Evolutionary conservation across 116 monocot species (phyloP).

Genomic region (Dioscorea cayenensis): DNA sequence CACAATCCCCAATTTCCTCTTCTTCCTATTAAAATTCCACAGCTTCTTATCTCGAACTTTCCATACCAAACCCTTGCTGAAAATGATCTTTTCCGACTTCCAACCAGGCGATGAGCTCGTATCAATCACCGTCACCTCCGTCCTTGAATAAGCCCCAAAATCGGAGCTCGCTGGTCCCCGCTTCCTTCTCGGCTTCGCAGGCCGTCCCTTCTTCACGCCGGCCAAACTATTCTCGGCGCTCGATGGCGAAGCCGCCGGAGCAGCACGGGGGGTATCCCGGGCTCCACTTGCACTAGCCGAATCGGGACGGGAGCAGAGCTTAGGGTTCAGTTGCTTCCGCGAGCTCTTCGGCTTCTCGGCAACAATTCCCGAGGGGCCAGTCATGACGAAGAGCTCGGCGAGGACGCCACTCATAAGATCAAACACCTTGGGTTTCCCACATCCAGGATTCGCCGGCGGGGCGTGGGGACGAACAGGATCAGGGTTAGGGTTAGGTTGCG

Average conservation of each 20-base stretch:
- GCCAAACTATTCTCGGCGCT: slow-evolving; percentile 29
- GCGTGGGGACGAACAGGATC: not conserved
- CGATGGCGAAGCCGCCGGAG: slow-evolving; percentile 13
- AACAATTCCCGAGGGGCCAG: not conserved
- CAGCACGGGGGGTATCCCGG: slow-evolving; percentile 1
- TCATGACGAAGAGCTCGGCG: slow-evolving; percentile 82
- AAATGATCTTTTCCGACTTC: slow-evolving; percentile 68
- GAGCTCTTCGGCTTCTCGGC: slow-evolving; percentile 11
- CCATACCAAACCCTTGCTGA: slow-evolving; percentile 69
- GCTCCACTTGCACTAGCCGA: slow-evolving; percentile 11
- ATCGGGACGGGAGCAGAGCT: slow-evolving; percentile 15
- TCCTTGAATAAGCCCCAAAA: slow-evolving; percentile 27
- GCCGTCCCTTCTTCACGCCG: slow-evolving; percentile 31
- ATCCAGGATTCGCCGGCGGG: not conserved
- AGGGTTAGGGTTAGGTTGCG: slow-evolving; percentile 27
- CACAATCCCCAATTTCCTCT: slow-evolving; percentile 36
- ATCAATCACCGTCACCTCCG: slow-evolving; percentile 84
- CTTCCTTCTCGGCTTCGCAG: slow-evolving; percentile 19
- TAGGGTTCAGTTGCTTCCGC: slow-evolving; percentile 80
- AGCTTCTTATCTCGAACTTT: slow-evolving; percentile 68
- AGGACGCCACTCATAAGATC: slow-evolving; percentile 40
- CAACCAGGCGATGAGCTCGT: slow-evolving; percentile 59
- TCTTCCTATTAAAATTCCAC: slow-evolving; percentile 45
- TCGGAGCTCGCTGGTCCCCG: slow-evolving; percentile 3
- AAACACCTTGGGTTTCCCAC: slow-evolving; percentile 8